Base-by-base conservation (phyloP, 768 basidiomycete species). In the Asterophora parasitica region DNA sequence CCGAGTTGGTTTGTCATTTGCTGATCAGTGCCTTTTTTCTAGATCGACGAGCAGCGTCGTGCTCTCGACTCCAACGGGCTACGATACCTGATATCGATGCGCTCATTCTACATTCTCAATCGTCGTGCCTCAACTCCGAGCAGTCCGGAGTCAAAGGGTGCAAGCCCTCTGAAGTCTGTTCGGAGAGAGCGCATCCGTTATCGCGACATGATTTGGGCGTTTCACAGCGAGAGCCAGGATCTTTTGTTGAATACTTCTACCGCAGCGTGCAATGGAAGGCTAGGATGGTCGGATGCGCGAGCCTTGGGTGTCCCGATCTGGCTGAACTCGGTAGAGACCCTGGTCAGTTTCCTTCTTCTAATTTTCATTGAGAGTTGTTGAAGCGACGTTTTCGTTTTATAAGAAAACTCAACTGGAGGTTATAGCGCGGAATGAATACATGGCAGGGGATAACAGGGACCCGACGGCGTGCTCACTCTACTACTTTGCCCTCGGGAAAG, bases 121-220 rank as follows among this genome's bases (percentile, higher is more conserved):
- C 73, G 73, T 43, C 81, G 88, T 6, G 74, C 75, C 11, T 76
- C 81, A 9, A 65, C 59, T 3, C 70, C 74, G 1, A 73, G 67
- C 39, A 75, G 76, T 37, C 77, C 78, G 30, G 61, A 64, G 17
- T 76, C 76, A 7, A 70, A 64, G 2, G 71, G 64, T 28, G 54
- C 63, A 1, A 61, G 71, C 11, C 70, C 71, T n/a, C 68, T 69
- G 30, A 68, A 67, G 52, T 75, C 78, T 33, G 81, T 76, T 23
- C 74, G 79, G 56, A 71, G 90, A 57, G 82, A 85, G 59, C 78
- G 91, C n/a, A 74, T 95, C 39, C 81, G 90, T 16, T 93, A 88
- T 65, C 82, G 96, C 28, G 95, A 99, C 64, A 91, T 97, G 71
- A 76, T 97, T 20, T 99, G 95, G 94, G 95, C 94, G 0, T 94